A percentile compares a stretch with the other conserved stretches of the same genome.
These are phyloP conservation scores for Fusarium cyanostomum DNA, from an alignment of 2,329 filamentous ascomycete genomes.

Conservation along the genomic window DNA sequence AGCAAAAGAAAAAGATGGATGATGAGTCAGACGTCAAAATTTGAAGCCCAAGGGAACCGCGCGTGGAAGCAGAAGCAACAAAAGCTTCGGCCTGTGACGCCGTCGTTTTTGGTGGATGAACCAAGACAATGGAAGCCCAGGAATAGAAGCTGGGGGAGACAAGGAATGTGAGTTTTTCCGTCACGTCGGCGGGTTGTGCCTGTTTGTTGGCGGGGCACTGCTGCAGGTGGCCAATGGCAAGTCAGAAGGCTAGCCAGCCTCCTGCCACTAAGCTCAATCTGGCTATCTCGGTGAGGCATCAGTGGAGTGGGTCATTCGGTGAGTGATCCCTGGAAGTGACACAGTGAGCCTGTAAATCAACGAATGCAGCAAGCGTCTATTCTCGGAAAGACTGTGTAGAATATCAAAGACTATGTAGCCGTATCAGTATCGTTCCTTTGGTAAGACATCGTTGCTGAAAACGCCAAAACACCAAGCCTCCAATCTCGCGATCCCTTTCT, in stretches of 20 bases:
- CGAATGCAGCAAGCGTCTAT: background rate
- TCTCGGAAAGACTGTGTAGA: background rate
- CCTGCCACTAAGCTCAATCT: slow-evolving; percentile 27
- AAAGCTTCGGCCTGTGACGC: slow-evolving; percentile 24
- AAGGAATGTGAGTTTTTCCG: slow-evolving; percentile 41
- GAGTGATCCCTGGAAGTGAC: no score
- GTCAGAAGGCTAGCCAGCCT: slow-evolving; percentile 11
- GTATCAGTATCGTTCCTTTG: no score
- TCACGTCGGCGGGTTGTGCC: slow-evolving; percentile 1
- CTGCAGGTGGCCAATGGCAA: background rate
- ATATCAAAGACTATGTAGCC: background rate
- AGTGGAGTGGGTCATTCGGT: no score
- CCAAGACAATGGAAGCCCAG: slow-evolving; percentile 6
- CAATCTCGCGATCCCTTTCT: background rate
- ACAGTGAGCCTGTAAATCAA: no score
- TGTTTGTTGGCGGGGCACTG: background rate
- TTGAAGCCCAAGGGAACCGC: background rate
- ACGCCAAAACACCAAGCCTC: slow-evolving; percentile 2
- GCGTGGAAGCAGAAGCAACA: slow-evolving; percentile 12
- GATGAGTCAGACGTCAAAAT: background rate
- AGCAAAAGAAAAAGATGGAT: slow-evolving; percentile 11
- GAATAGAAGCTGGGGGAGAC: slow-evolving; percentile 7
- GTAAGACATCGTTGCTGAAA: no score
- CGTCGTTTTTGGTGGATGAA: slow-evolving; percentile 22
- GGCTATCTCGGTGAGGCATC: no score